Evolutionary conservation across 2,329 filamentous ascomycete genomes (phyloP).

Genomic region (Fusarium miscanthi): DNA sequence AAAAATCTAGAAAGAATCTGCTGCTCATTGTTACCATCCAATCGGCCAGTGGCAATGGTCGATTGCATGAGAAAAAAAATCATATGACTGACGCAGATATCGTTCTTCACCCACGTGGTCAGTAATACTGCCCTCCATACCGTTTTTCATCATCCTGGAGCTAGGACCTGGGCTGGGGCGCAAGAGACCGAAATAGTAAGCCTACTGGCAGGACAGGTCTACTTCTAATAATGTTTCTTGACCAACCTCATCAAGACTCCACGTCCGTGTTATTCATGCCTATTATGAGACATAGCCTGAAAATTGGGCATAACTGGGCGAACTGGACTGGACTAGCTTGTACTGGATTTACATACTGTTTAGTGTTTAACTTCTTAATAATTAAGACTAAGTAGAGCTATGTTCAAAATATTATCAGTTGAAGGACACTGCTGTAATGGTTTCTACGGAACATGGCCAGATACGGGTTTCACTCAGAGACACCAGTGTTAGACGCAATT

Average conservation of each 20-base stretch:
- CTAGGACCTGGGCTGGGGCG: neutral
- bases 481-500: neutral
- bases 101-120: neutral
- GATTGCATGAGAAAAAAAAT: neutral
- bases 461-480: neutral
- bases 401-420: neutral
- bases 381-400: conserved; percentile 5
- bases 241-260: neutral
- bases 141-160: neutral
- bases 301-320: neutral
- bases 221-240: neutral
- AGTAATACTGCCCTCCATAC: neutral
- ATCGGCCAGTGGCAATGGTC: neutral
- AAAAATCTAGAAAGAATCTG: conserved; percentile 21
- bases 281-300: neutral
- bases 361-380: neutral
- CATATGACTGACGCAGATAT: neutral
- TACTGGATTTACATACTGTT: neutral
- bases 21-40: conserved; percentile 6
- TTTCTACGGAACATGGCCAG: neutral
- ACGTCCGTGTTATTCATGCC: neutral
- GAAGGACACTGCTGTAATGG: neutral
- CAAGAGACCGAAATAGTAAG: neutral
- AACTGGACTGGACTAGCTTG: conserved; percentile 1
- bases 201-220: neutral